Base-by-base conservation (phyloP, 495 filamentous ascomycete species). In the Tuber microsphaerosporum region DNA sequence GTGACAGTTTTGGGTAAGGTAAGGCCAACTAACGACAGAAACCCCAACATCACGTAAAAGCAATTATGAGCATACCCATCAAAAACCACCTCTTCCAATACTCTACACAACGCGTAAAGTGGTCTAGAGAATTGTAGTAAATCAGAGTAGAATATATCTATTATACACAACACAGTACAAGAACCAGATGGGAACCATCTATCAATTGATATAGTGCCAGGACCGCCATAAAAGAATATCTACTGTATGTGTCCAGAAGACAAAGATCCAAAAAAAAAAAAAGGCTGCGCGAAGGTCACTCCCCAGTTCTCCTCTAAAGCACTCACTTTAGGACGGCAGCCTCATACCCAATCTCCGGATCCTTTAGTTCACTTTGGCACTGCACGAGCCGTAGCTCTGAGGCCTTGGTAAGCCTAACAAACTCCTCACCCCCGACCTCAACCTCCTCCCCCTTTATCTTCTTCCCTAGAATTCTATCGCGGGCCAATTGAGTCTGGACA, bases 401-500 rank as follows among this genome's bases (percentile, higher is more conserved):
- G 43, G 76, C 79, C 45, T 78, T 79, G 85, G 83, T 45, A 73
- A 82, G 12, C 77, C 77, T 81, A 45, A 72, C 74, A 20, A 81
- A 84, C 51, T 84, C 77, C 44, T 83, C 79, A 41, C 82, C 82
- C 39, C 70, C 72, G 65, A 81, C 85, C 19, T 81, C 84, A 70
- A 85, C 77, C 44, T 83, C 79, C 45, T 82, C 82, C 39, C 68
- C 72, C 46, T 70, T 71, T 76, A 69, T 82, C 77, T 45, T 74
- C 75, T 7, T 79, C 77, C 84, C 76, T 72, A 91, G 80, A 76
- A 89, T 88, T 43, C 83, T 81, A 82, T 91, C 87, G 75, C 93
- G 90, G 75, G 86, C 87, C 80, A 88, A 86, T 82, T 90, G 88
- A 45, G 95, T 99, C 85, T 89, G 90, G 77, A 87, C 87, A 56